phyloP scores from a whole-genome alignment of 805 yeast genomes.

The Metschnikowia santaceciliae region DNA sequence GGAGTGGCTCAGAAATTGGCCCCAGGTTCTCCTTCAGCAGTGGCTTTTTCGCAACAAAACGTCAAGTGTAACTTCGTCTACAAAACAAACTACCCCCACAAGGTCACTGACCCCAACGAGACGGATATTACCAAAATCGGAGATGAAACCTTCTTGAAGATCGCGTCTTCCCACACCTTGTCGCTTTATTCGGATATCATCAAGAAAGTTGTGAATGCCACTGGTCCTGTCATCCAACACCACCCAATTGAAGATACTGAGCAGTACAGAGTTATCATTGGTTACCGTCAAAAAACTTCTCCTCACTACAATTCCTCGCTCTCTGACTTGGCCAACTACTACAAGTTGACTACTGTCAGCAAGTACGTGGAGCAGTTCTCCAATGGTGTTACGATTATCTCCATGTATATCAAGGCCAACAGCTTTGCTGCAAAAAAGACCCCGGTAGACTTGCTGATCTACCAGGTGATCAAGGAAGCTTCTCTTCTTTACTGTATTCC shows the following conservation, averaged over 20 bases:
- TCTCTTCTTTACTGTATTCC: slow-evolving; percentile 90
- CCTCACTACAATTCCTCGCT: slow-evolving; percentile 86
- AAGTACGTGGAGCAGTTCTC: slow-evolving; percentile 93
- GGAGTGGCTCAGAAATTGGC: slow-evolving; percentile 35
- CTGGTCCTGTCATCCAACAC: slow-evolving; percentile 92
- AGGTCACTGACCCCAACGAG: slow-evolving; percentile 28
- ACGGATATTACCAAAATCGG: slow-evolving; percentile 64
- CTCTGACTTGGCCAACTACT: slow-evolving; percentile 81
- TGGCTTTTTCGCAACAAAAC: slow-evolving; percentile 39
- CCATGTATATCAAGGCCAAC: slow-evolving; percentile 65
- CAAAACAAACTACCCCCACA: slow-evolving; percentile 45
- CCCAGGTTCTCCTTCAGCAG: slow-evolving; percentile 12
- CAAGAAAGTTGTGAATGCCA: slow-evolving; percentile 60
- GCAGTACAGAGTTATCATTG: slow-evolving; percentile 86
- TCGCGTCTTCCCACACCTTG: slow-evolving; percentile 78
- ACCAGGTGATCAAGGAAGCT: slow-evolving; percentile 91
- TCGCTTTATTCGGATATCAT: slow-evolving; percentile 69
- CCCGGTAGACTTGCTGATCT: slow-evolving; percentile 70
- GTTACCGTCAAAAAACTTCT: slow-evolving; percentile 78
- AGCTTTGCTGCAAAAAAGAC: slow-evolving; percentile 24
- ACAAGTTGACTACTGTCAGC: slow-evolving; percentile 77
- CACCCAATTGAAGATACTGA: slow-evolving; percentile 73
- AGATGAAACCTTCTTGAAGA: slow-evolving; percentile 71
- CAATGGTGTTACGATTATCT: slow-evolving; percentile 81
- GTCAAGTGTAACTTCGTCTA: slow-evolving; percentile 80